A percentile compares a stretch with the other conserved stretches of the same genome.
phyloP scores from a whole-genome alignment of 371 early-diverging fungal species.

The Gilbertella persicaria region DNA sequence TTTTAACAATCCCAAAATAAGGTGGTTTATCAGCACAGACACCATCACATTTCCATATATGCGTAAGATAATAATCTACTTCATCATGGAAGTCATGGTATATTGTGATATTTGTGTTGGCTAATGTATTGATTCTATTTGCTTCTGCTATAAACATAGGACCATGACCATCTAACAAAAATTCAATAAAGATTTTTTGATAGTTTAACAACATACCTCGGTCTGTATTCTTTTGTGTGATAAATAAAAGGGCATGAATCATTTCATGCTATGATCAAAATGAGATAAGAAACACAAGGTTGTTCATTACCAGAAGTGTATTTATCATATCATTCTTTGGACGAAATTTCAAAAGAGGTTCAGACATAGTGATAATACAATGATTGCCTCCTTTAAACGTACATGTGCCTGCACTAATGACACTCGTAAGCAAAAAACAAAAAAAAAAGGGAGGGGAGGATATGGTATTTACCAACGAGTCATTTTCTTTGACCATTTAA shows the following conservation, averaged over 20 bases:
- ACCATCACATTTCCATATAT: slow-evolving; percentile 70
- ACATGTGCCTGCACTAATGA: slow-evolving; percentile 57
- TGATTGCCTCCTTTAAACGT: slow-evolving; percentile 38
- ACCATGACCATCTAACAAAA: slow-evolving; percentile 53
- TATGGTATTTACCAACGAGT: slow-evolving; percentile 46
- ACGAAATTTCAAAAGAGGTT: slow-evolving; percentile 70
- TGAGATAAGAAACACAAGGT: neutral
- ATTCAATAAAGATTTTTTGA: neutral
- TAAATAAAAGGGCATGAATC: slow-evolving; percentile 66
- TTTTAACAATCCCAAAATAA: slow-evolving; percentile 59
- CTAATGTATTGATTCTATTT: slow-evolving; percentile 53
- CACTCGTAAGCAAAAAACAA: too few species aligned
- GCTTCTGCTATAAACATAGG: slow-evolving; percentile 49
- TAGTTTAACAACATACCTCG: slow-evolving; percentile 27
- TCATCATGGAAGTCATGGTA: slow-evolving; percentile 63
- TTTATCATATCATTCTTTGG: slow-evolving; percentile 57
- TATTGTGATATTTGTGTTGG: slow-evolving; percentile 59
- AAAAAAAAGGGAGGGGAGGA: neutral
- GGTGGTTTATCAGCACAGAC: slow-evolving; percentile 60
- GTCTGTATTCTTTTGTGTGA: slow-evolving; percentile 49
- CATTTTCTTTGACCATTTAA: slow-evolving; percentile 65
- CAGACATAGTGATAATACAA: slow-evolving; percentile 59
- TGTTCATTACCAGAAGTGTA: slow-evolving; percentile 41
- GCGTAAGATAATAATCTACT: slow-evolving; percentile 61
- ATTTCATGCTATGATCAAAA: slow-evolving; percentile 45